Base-by-base conservation (phyloP, 371 early-diverging fungal genomes). In the Lichtheimia ramosa region DNA sequence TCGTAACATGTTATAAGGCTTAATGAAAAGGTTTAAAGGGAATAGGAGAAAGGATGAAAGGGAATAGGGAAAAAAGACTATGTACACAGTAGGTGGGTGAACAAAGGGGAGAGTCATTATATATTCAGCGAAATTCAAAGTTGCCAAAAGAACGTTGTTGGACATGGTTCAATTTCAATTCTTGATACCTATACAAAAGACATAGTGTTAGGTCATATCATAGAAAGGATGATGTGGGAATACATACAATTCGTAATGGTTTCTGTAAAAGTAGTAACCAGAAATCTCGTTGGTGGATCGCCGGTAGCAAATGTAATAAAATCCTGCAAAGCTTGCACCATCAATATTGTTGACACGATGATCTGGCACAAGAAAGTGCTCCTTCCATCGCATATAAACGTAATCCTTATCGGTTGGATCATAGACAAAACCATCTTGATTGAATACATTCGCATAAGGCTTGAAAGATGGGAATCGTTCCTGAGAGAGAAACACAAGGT, bases 341-440 rank as follows among this genome's bases (percentile, higher is more conserved):
- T 84, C 72, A 58, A 97, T 91, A 21, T 83, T 79, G 63, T 82
- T 85, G 42, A 96, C 87, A 55, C 79, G 82, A 74, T 96, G 96
- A 79, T 97, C 94, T 46, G 98, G 97, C 1, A 96, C 94, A 49
- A 97, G 71, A 69, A 96, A 97, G 59, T 88, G 91, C 65, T 97
- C 98, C 83, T 95, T 97, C 96, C 96, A 96, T 23, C 97, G 84
- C 97, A 97, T 97, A 69, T 92, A 97, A 24, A 97, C 73, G 57
- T 83, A 83, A 58, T 94, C 91, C 48, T 75, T 75, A 63, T 84
- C 81, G 34, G 70, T 58, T 57, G 85, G 88, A 71, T 92, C 88
- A 67, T 88, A 89, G 20, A 69, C 66, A 69, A 88, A 87, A 16
- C 73, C 79, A 53, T 91, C 89, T 43, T 85, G 54, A 58, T 88